A percentile compares a stretch with the other conserved stretches of the same genome.
Conservation (phyloP, 208 protist genomes). For the Phytomonas serpens region DNA sequence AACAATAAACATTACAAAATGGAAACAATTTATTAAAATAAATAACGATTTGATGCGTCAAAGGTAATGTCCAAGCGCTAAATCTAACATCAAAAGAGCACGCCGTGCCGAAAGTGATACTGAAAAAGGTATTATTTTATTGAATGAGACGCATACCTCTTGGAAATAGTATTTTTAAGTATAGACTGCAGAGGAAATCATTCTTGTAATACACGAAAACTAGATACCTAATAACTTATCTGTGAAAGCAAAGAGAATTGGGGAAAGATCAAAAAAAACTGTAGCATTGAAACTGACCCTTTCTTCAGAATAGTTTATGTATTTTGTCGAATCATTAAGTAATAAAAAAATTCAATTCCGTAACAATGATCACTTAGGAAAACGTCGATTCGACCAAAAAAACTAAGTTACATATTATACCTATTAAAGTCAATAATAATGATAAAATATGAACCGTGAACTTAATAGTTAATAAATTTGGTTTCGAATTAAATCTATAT, state of each 20-base stretch:
- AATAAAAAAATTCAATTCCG: background rate
- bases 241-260: background rate
- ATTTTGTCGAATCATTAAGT: background rate
- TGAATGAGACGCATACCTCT: background rate
- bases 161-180: background rate
- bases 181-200: background rate
- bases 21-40: background rate
- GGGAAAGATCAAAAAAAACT: background rate
- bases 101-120: background rate
- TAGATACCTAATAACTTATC: background rate
- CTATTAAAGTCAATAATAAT: background rate
- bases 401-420: background rate
- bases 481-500: background rate
- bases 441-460: background rate
- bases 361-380: background rate
- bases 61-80: background rate
- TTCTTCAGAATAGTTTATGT: background rate
- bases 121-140: background rate
- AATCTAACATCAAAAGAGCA: background rate
- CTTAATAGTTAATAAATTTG: background rate
- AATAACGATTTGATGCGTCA: background rate
- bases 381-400: background rate
- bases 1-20: background rate
- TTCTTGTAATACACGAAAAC: background rate
- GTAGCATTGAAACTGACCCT: background rate